phyloP scores from a whole-genome alignment of 179 eudicot species.

The Beta macrorhiza region DNA sequence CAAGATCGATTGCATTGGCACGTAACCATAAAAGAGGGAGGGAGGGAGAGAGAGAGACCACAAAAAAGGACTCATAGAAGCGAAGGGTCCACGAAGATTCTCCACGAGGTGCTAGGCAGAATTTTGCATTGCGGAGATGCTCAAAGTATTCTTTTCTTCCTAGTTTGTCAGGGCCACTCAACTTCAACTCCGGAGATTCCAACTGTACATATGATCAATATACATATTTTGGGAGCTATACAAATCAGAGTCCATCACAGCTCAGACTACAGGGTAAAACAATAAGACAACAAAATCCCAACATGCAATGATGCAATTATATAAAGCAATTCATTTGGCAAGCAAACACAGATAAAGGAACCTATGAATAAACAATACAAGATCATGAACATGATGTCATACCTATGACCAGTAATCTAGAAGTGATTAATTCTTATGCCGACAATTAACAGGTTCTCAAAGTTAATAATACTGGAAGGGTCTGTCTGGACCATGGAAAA shows the following conservation, averaged over 20 bases:
- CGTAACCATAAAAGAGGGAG: background rate
- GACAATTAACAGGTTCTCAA: no score
- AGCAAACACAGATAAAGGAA: background rate
- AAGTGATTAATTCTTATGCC: background rate
- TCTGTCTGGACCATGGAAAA: background rate
- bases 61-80: constrained; percentile 90
- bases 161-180: constrained; percentile 86
- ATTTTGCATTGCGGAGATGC: constrained; percentile 88
- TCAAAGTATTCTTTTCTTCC: constrained; percentile 77
- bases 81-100: constrained; percentile 99
- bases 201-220: constrained; percentile 65
- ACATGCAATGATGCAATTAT: background rate
- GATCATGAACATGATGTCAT: background rate
- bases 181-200: constrained; percentile 98
- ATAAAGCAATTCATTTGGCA: background rate
- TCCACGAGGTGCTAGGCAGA: constrained; percentile 97
- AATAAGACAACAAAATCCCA: background rate
- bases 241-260: constrained; percentile 4
- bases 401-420: background rate
- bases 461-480: background rate
- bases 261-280: background rate
- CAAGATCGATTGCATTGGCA: constrained; percentile 2
- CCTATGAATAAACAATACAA: background rate
- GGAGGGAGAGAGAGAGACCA: constrained; percentile 38
- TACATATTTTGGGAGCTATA: constrained; percentile 29